A percentile compares a stretch with the other conserved stretches of the same genome.
These are phyloP conservation scores for Scytalidium lignicola DNA, from an alignment of 2,329 filamentous ascomycete species.

Conservation along the genomic window DNA sequence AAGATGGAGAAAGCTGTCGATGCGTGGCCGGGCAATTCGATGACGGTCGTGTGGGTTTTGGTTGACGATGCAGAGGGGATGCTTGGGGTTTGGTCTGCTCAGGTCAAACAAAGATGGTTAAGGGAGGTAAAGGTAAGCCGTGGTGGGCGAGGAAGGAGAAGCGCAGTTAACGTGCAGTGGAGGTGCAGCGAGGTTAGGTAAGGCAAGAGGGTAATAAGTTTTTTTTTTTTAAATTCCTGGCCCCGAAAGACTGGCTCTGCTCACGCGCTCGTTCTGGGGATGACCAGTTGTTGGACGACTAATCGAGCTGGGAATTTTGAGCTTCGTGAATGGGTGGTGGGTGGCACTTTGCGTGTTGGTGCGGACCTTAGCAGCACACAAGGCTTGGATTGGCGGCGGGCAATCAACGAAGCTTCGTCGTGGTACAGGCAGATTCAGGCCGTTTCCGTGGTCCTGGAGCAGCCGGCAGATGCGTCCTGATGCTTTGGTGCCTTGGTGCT, in stretches of 20 bases:
- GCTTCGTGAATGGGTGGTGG: neutral
- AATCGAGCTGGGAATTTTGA: conserved; percentile 6
- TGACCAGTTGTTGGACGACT: conserved; percentile 20
- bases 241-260: conserved; percentile 28
- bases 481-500: neutral
- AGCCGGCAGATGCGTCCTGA: neutral
- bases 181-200: conserved; percentile 13
- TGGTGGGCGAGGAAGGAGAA: neutral
- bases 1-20: neutral
- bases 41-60: conserved; percentile 5
- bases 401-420: neutral
- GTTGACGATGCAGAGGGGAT: neutral
- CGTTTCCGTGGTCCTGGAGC: neutral
- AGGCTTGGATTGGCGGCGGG: neutral
- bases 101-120: conserved; percentile 7
- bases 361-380: neutral
- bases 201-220: conserved; percentile 5
- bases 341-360: neutral
- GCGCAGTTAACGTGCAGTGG: neutral
- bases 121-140: conserved; percentile 12
- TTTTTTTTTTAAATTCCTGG: conserved; percentile 13
- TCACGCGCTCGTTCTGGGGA: conserved; percentile 28
- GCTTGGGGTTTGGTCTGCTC: neutral
- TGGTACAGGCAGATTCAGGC: no score
- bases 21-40: conserved; percentile 10